These are phyloP conservation scores for Candida takata DNA, from an alignment of 805 yeast genomes.

Conservation along the genomic window DNA sequence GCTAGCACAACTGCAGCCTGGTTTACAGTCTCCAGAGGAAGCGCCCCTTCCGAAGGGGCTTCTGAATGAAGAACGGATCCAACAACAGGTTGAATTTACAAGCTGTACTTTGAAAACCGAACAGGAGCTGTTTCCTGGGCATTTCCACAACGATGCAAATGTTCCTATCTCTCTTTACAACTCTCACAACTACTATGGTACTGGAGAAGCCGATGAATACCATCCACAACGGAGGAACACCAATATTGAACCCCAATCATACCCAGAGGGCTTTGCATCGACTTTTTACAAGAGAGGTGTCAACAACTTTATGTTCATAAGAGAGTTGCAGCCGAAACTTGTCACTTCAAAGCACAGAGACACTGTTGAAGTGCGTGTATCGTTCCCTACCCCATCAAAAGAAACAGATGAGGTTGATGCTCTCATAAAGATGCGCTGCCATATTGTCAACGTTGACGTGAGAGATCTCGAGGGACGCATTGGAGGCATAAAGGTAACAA, in stretches of 20 bases:
- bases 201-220: background rate
- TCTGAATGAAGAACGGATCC: background rate
- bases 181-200: slow-evolving; percentile 1
- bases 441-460: slow-evolving; percentile 35
- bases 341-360: slow-evolving; percentile 32
- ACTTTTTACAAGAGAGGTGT: slow-evolving; percentile 41
- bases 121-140: slow-evolving; percentile 9
- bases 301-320: slow-evolving; percentile 45
- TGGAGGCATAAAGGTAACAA: slow-evolving; percentile 21
- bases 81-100: background rate
- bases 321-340: slow-evolving; percentile 41
- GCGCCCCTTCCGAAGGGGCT: background rate
- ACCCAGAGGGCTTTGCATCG: slow-evolving; percentile 44
- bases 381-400: slow-evolving; percentile 27
- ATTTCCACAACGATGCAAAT: slow-evolving; percentile 1
- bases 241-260: slow-evolving; percentile 16
- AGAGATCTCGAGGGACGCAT: slow-evolving; percentile 34
- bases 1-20: background rate
- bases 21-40: background rate
- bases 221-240: background rate
- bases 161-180: slow-evolving; percentile 7
- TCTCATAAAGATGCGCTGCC: slow-evolving; percentile 29
- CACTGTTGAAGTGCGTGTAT: slow-evolving; percentile 34
- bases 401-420: slow-evolving; percentile 17
- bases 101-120: slow-evolving; percentile 7